Evolutionary conservation across 1,139 yeast genomes (phyloP).

Genomic region (Yamadazyma aaseri): DNA sequence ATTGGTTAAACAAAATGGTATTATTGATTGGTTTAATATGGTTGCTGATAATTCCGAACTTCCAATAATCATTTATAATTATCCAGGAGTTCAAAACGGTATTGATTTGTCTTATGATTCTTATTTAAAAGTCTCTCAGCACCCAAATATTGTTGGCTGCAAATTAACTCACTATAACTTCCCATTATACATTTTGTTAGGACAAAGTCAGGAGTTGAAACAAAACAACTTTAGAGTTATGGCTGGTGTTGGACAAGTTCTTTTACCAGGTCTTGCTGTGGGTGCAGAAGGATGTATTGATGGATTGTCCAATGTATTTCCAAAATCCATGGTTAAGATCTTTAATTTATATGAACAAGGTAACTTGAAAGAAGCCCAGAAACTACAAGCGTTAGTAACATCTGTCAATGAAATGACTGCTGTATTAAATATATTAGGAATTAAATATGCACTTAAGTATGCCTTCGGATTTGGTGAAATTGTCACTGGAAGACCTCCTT

Average conservation of each 20-base stretch:
- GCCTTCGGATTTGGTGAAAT: slow-evolving; percentile 20
- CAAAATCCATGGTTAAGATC: slow-evolving; percentile 38
- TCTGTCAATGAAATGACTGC: slow-evolving; percentile 42
- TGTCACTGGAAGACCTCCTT: slow-evolving; percentile 18
- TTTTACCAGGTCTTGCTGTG: slow-evolving; percentile 42
- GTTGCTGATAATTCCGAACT: slow-evolving; percentile 42
- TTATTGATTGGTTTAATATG: slow-evolving; percentile 37
- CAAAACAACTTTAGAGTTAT: slow-evolving; percentile 35
- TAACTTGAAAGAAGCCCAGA: slow-evolving; percentile 35
- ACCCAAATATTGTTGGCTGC: slow-evolving; percentile 40
- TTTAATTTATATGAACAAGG: slow-evolving; percentile 26
- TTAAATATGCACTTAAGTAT: slow-evolving; percentile 36
- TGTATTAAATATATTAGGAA: slow-evolving; percentile 43
- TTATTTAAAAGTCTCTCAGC: slow-evolving; percentile 29
- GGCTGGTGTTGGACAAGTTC: slow-evolving; percentile 49
- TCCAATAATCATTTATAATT: slow-evolving; percentile 48
- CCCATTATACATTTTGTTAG: slow-evolving; percentile 28
- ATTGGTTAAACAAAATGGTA: slow-evolving; percentile 35
- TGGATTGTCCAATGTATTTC: slow-evolving; percentile 44
- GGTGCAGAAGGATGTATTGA: slow-evolving; percentile 48
- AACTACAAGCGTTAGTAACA: slow-evolving; percentile 37
- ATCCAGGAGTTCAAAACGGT: slow-evolving; percentile 47
- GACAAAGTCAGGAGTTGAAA: slow-evolving; percentile 32
- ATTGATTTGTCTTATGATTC: slow-evolving; percentile 37
- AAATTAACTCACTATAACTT: slow-evolving; percentile 43